Evolutionary conservation across 768 basidiomycete genomes (phyloP).

Genomic region (Termitomyces bulborhizus): DNA sequence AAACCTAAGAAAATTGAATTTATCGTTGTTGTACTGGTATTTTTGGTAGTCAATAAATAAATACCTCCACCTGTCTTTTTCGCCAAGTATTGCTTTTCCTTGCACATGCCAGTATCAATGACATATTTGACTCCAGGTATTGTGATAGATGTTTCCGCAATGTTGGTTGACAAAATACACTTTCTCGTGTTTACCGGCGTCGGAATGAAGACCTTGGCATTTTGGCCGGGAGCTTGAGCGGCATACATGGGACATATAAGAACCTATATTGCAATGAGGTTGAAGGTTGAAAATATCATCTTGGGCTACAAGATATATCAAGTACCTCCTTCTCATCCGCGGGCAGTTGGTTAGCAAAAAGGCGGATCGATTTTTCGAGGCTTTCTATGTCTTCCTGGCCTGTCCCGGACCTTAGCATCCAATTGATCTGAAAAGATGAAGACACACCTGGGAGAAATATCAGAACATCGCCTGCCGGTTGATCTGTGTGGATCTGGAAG

Average conservation of each 20-base stretch:
- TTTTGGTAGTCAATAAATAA: not conserved
- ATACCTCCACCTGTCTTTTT: conserved; percentile 62
- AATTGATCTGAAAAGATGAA: not conserved
- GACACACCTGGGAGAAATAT: conserved; percentile 82
- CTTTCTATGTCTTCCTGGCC: conserved; percentile 97
- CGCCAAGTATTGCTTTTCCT: conserved; percentile 85
- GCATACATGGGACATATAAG: conserved; percentile 80
- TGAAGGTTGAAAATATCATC: not conserved
- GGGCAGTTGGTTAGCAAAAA: conserved; percentile 67
- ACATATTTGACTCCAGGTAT: conserved; percentile 95
- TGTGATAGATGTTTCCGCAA: conserved; percentile 96
- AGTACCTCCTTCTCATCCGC: conserved; percentile 44
- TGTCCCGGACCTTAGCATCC: conserved; percentile 17
- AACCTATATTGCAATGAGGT: conserved; percentile 39
- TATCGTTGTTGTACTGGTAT: not conserved
- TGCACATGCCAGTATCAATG: conserved; percentile 93
- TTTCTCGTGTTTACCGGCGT: conserved; percentile 70
- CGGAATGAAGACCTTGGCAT: conserved; percentile 69
- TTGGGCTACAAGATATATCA: conserved; percentile 3
- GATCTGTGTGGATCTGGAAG: conserved; percentile 85
- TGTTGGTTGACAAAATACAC: conserved; percentile 94
- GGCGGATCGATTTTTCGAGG: conserved; percentile 66
- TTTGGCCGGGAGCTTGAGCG: conserved; percentile 70
- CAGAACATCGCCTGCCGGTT: conserved; percentile 81
- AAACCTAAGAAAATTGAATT: conserved; percentile 49